Evolutionary conservation across 129 eudicot genomes (phyloP), one percentile per base, ranked within the genome.

Genomic region (Flaveria ramosissima): DNA sequence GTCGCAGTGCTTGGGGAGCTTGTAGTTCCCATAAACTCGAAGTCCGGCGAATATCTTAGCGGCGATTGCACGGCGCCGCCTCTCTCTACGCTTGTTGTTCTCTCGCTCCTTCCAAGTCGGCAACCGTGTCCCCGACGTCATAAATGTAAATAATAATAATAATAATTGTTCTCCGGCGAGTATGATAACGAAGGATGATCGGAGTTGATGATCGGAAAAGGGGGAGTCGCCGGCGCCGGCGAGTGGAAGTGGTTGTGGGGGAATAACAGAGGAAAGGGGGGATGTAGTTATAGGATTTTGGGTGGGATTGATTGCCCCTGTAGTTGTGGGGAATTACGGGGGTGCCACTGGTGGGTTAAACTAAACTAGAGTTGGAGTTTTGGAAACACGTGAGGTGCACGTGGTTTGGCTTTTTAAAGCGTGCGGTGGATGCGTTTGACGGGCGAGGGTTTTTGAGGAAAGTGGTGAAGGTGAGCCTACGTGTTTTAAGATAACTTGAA

Each of bases 21-120:
- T 88, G 47, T 75, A 93, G 80, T 93, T 93, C 2, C 98, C 98
- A 60, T 88, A 87, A 82, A 83, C 86, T 77, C 98, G 46, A n/a
- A 93, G 82, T 0, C 98, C 98, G 60, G 97, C 75, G 84, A 85
- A 93, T 90, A 93, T 93, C 85, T 93, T 93, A 17, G 98, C 98
- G 73, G 96, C 98, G 81, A 93, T 93, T 50, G 98, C 98, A 23
- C 98, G 86, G 73, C 98, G 86, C 39, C 98, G 86, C 3, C 98
- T 84, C 80, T 93, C 98, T 50, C 98, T 74, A 70, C 97, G 86
- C 84, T 90, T 93, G 88, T 93, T 93, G 85, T 93, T 93, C 85
- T 93, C 98, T 24, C 98, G 80, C 77, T 93, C 98, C 81, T 86
- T 93, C 98, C 98, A 93, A 26, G 98, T 90, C 78, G 98, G 98